phyloP scores from a whole-genome alignment of 257 asterid genomes.

The Capsicum baccatum region DNA sequence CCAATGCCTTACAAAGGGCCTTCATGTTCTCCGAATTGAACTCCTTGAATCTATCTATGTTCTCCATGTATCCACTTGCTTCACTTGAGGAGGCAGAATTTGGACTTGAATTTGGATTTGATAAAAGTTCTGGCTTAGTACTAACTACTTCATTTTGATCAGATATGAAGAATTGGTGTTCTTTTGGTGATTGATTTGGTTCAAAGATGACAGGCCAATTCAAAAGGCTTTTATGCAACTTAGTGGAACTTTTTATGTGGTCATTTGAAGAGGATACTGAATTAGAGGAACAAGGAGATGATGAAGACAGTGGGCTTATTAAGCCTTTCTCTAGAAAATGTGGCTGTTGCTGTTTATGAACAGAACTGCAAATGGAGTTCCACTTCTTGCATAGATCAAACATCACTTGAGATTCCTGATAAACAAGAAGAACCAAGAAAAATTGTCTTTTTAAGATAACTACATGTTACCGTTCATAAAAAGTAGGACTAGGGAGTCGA shows the following conservation, averaged over 20 bases:
- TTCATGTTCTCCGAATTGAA: constrained; percentile 48
- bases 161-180: constrained; percentile 48
- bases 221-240: constrained; percentile 45
- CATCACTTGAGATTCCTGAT: constrained; percentile 64
- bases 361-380: constrained; percentile 85
- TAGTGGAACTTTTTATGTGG: constrained; percentile 40
- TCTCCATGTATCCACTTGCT: constrained; percentile 61
- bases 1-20: constrained; percentile 57
- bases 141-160: constrained; percentile 36
- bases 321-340: constrained; percentile 65
- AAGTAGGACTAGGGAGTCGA: background rate
- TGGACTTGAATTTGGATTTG: constrained; percentile 94
- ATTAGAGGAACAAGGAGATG: constrained; percentile 78
- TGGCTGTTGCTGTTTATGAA: constrained; percentile 61
- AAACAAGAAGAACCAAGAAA: constrained; percentile 21
- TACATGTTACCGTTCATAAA: background rate
- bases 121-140: constrained; percentile 68
- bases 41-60: constrained; percentile 44
- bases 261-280: constrained; percentile 74
- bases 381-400: constrained; percentile 80
- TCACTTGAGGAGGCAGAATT: constrained; percentile 97
- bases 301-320: constrained; percentile 45
- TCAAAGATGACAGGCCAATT: constrained; percentile 59
- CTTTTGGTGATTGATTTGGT: constrained; percentile 40
- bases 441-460: background rate